These are phyloP conservation scores for Solanum pinnatisectum DNA, from an alignment of 257 asterid genomes.

Conservation along the genomic window DNA sequence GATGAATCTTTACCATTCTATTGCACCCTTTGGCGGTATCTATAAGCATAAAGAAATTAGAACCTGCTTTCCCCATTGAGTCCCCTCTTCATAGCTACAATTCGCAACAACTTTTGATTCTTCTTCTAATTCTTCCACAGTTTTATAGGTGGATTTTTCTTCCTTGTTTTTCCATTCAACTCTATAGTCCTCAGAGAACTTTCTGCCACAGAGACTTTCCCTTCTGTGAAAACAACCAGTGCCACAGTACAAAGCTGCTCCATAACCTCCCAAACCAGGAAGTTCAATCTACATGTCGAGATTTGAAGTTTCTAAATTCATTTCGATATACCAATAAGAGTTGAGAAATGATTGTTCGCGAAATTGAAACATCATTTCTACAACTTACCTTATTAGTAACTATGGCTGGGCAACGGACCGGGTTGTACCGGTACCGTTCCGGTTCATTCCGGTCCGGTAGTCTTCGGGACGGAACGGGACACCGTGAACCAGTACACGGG, in stretches of 20 bases:
- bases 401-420: too few relatives aligned
- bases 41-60: background rate
- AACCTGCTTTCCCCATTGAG: conserved; percentile 78
- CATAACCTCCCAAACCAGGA: conserved; percentile 42
- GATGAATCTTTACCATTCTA: background rate
- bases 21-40: background rate
- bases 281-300: conserved; percentile 46
- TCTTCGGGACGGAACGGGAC: too few relatives aligned
- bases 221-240: conserved; percentile 79
- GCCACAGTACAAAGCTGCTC: conserved; percentile 47
- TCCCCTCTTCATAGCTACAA: conserved; percentile 62
- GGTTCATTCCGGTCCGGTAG: too few relatives aligned
- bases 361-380: background rate
- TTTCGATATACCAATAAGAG: too few relatives aligned
- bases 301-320: background rate
- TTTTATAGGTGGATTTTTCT: conserved; percentile 8
- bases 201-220: conserved; percentile 41
- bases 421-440: too few relatives aligned
- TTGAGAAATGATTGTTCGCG: too few relatives aligned
- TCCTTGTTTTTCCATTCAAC: conserved; percentile 2
- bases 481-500: too few relatives aligned
- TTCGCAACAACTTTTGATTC: conserved; percentile 36
- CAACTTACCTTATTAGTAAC: conserved; percentile 24
- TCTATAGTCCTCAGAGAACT: background rate
- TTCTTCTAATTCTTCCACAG: conserved; percentile 43